phyloP scores from a whole-genome alignment of 139 green algal genomes.

The Chlamydomonas asymmetrica region DNA sequence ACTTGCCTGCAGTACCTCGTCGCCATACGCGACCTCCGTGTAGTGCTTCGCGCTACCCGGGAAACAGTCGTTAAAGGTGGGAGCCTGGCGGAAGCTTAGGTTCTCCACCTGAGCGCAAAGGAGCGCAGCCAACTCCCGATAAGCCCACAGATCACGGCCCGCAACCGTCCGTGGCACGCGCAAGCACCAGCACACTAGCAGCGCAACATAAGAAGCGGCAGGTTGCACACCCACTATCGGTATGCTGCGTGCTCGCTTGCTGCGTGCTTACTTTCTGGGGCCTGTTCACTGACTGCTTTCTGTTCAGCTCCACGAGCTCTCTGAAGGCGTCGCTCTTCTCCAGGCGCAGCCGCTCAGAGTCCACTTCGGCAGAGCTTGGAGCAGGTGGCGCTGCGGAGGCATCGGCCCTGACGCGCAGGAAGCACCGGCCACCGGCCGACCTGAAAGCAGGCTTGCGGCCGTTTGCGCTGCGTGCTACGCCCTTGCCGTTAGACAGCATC shows the following conservation, averaged over 20 bases:
- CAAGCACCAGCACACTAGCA: not conserved
- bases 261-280: conserved; percentile 60
- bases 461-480: too few species aligned
- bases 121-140: not conserved
- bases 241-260: not conserved
- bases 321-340: conserved; percentile 58
- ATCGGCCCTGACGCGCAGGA: conserved; percentile 6
- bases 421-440: too few species aligned
- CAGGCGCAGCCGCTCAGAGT: conserved; percentile 39
- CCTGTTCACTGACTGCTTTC: conserved; percentile 69
- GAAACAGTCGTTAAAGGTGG: conserved; percentile 85
- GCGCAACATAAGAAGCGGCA: not conserved
- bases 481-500: too few species aligned
- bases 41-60: conserved; percentile 75
- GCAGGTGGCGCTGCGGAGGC: not conserved
- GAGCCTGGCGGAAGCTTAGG: conserved; percentile 68
- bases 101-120: conserved; percentile 43
- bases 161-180: not conserved
- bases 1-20: conserved; percentile 32
- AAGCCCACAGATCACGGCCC: not conserved
- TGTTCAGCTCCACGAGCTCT: conserved; percentile 57
- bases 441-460: too few species aligned
- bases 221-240: not conserved
- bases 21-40: conserved; percentile 61
- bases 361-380: not conserved